Percentiles rank a stretch among this genome's conserved stretches.
These are phyloP conservation scores for Staphylotrichum tortipilum DNA, from an alignment of 495 filamentous ascomycete species.

Conservation along the genomic window DNA sequence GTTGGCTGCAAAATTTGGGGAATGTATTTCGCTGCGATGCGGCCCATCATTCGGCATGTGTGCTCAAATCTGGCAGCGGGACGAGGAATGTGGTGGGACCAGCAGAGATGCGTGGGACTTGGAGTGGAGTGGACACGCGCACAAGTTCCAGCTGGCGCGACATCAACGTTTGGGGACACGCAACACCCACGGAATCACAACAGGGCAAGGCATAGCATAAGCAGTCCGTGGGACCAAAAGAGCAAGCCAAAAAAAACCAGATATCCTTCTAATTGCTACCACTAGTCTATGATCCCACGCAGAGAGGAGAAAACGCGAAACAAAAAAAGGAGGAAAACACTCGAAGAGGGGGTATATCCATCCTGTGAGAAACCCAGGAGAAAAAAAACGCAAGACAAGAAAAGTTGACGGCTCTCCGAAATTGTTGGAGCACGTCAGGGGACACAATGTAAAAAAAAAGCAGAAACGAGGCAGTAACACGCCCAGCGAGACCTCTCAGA, in stretches of 20 bases:
- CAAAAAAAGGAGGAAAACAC: slow-evolving; percentile 5
- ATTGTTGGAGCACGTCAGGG: slow-evolving; percentile 15
- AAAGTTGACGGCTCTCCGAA: slow-evolving; percentile 9
- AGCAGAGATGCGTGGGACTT: neutral
- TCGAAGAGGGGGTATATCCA: slow-evolving; percentile 29
- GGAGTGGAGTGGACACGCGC: neutral
- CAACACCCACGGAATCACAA: too few species aligned
- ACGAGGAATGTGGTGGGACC: neutral
- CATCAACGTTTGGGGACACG: too few species aligned
- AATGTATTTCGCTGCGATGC: neutral
- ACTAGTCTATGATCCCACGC: slow-evolving; percentile 2
- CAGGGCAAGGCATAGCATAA: too few species aligned
- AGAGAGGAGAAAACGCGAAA: slow-evolving; percentile 2
- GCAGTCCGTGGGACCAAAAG: too few species aligned
- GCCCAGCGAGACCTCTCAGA: slow-evolving; percentile 9
- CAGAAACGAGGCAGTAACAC: slow-evolving; percentile 8
- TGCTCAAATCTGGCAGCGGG: neutral
- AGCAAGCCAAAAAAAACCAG: neutral
- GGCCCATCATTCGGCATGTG: neutral
- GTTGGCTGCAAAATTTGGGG: too few species aligned
- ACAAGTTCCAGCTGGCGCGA: neutral
- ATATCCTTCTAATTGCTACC: slow-evolving; percentile 12
- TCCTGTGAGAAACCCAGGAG: slow-evolving; percentile 24
- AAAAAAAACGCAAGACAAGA: slow-evolving; percentile 5
- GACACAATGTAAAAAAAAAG: slow-evolving; percentile 9